Base-by-base conservation (phyloP, 345 rosid species). In the Heritiera fomes region DNA sequence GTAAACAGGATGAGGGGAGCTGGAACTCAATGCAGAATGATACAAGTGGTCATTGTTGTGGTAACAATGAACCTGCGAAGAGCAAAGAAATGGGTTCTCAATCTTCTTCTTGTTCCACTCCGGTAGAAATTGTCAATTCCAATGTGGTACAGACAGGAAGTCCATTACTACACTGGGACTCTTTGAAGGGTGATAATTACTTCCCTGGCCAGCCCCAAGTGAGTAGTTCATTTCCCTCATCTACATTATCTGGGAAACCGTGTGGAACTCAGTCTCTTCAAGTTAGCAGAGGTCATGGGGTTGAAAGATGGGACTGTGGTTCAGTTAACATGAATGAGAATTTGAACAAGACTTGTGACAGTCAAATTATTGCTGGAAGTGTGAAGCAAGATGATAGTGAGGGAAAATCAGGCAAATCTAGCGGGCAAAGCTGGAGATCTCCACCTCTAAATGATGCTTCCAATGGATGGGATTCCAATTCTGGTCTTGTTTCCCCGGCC, bases 311-410 rank as follows among this genome's bases (percentile, higher is more conserved):
- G 80, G 79, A 63, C 78, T 76, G 81, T 83, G 61, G 70, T 55
- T 77, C 65, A 47, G 66, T 71, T 59, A 68, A 74, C 75, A 61
- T 80, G 50, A 80, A 84, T 71, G 70, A 64, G 14, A 78, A 74
- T 80, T 61, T 79, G 45, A 77, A 55, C 23, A 78, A 76, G 75
- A 66, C 67, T 6, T n/a, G 43, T 11, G 80, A 86, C 23, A 81
- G 11, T 71, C 72, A 49, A 75, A 70, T 49, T 72, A 63, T 59
- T 77, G 50, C 63, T 72, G 83, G 58, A 56, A 80, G 68, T 70
- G 85, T 79, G 75, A 85, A 85, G 80, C 84, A 75, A 71, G 85
- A 60, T 70, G 88, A 86, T 58, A 79, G 83, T 61, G 87, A 86
- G 68, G 84, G 71, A 74, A 81, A 20, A 78, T 86, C 90, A n/a